These are phyloP conservation scores for Phaseolus coccineus DNA, from an alignment of 331 rosid genomes.

Conservation along the genomic window DNA sequence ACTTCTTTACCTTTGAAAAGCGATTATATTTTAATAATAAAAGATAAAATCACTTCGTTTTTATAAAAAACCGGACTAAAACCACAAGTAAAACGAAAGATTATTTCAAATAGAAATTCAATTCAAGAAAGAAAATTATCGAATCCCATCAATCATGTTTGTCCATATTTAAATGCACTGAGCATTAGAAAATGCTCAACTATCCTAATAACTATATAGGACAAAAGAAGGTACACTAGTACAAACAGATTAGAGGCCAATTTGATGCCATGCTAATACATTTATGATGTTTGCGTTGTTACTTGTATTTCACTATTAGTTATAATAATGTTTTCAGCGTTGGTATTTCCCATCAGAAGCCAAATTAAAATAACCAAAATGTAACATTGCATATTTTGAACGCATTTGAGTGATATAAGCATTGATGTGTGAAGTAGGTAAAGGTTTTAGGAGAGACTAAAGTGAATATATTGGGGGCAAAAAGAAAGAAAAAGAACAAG, in stretches of 20 bases:
- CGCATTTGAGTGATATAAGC: background rate
- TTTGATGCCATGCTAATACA: background rate
- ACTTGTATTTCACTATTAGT: background rate
- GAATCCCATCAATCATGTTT: conserved; percentile 41
- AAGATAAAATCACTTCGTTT: too few relatives aligned
- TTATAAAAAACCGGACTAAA: too few relatives aligned
- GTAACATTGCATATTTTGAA: background rate
- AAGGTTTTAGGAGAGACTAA: background rate
- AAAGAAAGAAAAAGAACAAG: conserved; percentile 3
- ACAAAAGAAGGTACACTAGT: conserved; percentile 20
- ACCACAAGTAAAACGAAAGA: conserved; percentile 32
- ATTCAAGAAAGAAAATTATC: background rate
- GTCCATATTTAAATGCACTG: conserved; percentile 8
- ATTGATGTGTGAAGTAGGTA: background rate
- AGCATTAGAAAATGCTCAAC: conserved; percentile 47
- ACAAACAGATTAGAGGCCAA: conserved; percentile 20
- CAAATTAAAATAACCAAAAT: background rate
- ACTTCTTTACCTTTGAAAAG: too few relatives aligned
- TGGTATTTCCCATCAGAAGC: background rate
- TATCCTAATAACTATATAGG: conserved; percentile 45
- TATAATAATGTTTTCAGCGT: background rate
- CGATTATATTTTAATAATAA: too few relatives aligned
- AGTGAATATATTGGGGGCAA: background rate
- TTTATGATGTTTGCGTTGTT: background rate
- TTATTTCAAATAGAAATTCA: conserved; percentile 2